A percentile compares a stretch with the other conserved stretches of the same genome.
These are phyloP conservation scores for Ophiostoma tasmaniense DNA, from an alignment of 2,329 filamentous ascomycete genomes.

Conservation along the genomic window DNA sequence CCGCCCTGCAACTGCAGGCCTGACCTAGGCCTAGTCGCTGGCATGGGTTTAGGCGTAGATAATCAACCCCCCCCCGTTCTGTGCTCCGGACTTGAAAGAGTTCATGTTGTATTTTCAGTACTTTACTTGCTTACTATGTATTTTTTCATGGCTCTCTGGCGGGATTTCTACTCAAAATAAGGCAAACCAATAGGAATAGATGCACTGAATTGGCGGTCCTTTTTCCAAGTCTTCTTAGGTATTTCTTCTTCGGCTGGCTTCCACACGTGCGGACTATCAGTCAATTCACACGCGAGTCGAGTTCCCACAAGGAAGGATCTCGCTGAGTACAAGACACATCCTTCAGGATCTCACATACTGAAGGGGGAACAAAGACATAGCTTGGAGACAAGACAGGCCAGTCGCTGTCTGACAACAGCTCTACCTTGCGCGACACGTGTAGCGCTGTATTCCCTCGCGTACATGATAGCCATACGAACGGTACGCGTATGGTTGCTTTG, in stretches of 20 bases:
- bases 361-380: not conserved
- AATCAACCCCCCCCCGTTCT: not conserved
- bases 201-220: not conserved
- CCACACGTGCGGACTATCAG: not conserved
- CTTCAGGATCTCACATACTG: not conserved
- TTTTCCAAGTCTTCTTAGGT: not conserved
- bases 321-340: not conserved
- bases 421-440: not conserved
- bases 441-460: not conserved
- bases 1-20: not conserved
- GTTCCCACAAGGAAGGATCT: not conserved
- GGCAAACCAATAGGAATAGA: not conserved
- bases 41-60: not conserved
- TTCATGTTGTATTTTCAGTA: not conserved
- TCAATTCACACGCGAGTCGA: not conserved
- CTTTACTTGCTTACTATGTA: not conserved
- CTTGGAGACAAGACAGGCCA: not conserved
- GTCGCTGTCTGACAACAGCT: not conserved
- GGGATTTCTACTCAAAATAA: not conserved
- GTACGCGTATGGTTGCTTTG: not conserved
- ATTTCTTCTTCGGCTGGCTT: not conserved
- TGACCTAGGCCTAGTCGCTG: not conserved
- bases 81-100: not conserved
- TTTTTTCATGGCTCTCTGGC: not conserved
- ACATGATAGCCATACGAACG: not conserved